Conservation (phyloP, 2,329 filamentous ascomycete species). For the Alternaria hordeiaustralica region DNA sequence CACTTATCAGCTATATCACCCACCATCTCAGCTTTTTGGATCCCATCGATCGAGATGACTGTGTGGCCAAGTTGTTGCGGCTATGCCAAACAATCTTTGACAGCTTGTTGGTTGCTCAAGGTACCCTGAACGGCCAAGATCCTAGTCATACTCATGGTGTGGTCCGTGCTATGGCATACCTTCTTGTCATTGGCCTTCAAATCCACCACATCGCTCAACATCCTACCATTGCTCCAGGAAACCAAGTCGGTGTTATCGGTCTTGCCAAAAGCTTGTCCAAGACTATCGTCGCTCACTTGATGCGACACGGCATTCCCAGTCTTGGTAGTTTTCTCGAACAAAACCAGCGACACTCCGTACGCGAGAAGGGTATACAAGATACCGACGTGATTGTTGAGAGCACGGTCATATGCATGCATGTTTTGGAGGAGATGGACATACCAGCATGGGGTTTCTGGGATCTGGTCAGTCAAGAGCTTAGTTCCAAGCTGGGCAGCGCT, state of each 20-base stretch:
- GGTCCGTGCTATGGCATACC: slow-evolving; percentile 33
- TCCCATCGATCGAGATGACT: slow-evolving; percentile 59
- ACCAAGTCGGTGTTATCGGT: slow-evolving; percentile 26
- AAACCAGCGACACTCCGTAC: slow-evolving; percentile 49
- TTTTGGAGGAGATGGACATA: slow-evolving; percentile 43
- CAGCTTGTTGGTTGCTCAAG: slow-evolving; percentile 23
- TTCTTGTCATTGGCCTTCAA: slow-evolving; percentile 42
- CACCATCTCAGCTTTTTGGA: slow-evolving; percentile 60
- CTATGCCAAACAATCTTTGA: slow-evolving; percentile 48
- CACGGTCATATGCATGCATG: slow-evolving; percentile 56
- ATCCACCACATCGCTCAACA: slow-evolving; percentile 41
- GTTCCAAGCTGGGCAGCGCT: slow-evolving; percentile 19
- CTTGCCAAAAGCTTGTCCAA: slow-evolving; percentile 46
- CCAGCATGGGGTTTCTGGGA: slow-evolving; percentile 52
- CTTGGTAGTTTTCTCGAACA: slow-evolving; percentile 55
- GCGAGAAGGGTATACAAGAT: slow-evolving; percentile 58
- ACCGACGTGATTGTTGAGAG: slow-evolving; percentile 53
- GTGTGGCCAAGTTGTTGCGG: slow-evolving; percentile 52
- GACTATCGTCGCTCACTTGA: slow-evolving; percentile 46
- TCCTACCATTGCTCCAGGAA: slow-evolving; percentile 17
- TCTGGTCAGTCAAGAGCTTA: slow-evolving; percentile 48
- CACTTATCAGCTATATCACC: slow-evolving; percentile 58
- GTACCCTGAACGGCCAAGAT: not conserved
- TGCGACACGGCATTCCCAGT: slow-evolving; percentile 41
- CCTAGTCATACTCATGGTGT: not conserved